Percentiles rank a stretch among this genome's conserved stretches.
Evolutionary conservation across 2,329 filamentous ascomycete species (phyloP).

Genomic region (Trichoderma gracile): DNA sequence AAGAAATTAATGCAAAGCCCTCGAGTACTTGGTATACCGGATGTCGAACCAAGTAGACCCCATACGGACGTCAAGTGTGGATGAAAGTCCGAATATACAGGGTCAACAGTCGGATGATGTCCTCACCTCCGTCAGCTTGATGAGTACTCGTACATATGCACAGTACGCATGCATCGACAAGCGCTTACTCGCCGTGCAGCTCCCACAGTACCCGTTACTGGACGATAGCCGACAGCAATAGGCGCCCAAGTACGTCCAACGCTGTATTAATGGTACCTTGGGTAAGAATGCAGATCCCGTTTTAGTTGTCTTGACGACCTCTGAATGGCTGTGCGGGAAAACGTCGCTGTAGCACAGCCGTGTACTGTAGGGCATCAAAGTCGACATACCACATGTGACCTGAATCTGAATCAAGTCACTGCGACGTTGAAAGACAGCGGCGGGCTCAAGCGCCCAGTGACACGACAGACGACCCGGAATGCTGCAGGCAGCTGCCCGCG

Average conservation of each 20-base stretch:
- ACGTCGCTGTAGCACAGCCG: no score
- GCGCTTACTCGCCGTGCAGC: slow-evolving; percentile 1
- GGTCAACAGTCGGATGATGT: no score
- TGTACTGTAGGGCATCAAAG: no score
- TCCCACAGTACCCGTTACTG: neutral
- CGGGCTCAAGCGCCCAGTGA: neutral
- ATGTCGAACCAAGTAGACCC: neutral
- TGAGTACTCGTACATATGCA: no score
- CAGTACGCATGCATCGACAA: slow-evolving; percentile 8
- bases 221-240: neutral
- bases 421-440: neutral
- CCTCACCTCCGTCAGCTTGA: no score
- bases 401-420: slow-evolving; percentile 5
- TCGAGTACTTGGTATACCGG: neutral
- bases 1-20: no score
- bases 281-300: no score
- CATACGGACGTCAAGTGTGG: neutral
- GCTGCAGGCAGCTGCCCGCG: neutral
- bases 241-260: neutral
- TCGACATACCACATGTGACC: neutral
- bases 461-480: neutral
- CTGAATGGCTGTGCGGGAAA: neutral
- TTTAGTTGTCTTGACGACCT: neutral
- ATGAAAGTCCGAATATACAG: no score
- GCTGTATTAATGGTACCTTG: no score